Base-by-base conservation (phyloP, 805 yeast genomes). In the Middelhovenomyces tepae region DNA sequence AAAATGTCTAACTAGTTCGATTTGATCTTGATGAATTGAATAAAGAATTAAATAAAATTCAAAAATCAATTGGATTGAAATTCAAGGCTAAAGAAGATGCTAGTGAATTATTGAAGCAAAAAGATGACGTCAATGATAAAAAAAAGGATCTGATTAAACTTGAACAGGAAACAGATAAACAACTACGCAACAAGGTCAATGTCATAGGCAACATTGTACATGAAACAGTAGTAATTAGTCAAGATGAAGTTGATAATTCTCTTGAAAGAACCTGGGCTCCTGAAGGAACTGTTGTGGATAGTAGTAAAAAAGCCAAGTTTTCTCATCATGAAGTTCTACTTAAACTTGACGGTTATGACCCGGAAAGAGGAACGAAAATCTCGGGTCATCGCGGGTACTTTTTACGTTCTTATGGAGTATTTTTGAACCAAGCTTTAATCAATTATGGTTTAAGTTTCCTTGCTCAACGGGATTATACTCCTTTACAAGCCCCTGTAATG, bases 371-470 rank as follows among this genome's bases (percentile, higher is more conserved):
- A 61, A 94, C 85, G 41, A 84, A 85, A 65, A 78, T 91, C 47
- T 87, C 89, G 39, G 98, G 98, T 47, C 98, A 91, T 72, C 84
- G 98, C 67, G 98, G 98, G 45, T 91, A 85, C 66, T 91, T 91
- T 65, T 70, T 91, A 56, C 79, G 95, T 68, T 79, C 80, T 59
- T 82, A 75, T 52, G 98, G 98, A 66, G 98, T 91, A 30, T 91
- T 87, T 67, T 73, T 91, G 60, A 91, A 91, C 71, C 97, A 91
- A 68, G 98, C 98, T 27, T 70, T 91, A 60, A 91, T 91, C 61
- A 91, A 87, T 73, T 89, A 87, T 56, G 98, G 98, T 48, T 73
- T 91, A 56, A 69, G 71, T 40, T 87, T 85, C 64, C 72, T 91
- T 59, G 73, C 83, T 44, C 64, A 73, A 51, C 74, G 78, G 49